Base-by-base conservation (phyloP, 192 early-diverging fungal genomes). In the Entomortierella chlamydospora region DNA sequence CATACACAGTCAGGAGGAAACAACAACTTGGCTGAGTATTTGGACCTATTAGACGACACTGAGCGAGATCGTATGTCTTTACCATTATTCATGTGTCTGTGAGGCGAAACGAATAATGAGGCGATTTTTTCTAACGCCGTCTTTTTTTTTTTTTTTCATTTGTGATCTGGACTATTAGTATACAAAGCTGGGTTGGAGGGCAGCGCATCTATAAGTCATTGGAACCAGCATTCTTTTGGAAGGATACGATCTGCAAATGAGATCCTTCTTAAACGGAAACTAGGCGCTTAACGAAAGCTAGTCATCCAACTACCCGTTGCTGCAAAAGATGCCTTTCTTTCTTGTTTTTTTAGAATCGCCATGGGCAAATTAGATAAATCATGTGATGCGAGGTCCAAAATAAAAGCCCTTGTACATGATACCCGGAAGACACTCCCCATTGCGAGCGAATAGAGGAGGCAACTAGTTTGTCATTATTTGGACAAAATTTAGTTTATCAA, bases 31-130 rank as follows among this genome's bases (percentile, higher is more conserved):
- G 68, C 84, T 1, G 83, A 87, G 34, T 85, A 83, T 45, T 34
- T 82, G 20, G 71, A 82, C 22, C 73, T 60, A 15, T 57, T 87
- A 30, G 86, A 87, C 50, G 86, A 87, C n/a, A 87, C 86, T 4
- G 86, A 87, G 49, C 70, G 79, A 68, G 81, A 84, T 62, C 41
- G 85, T 83, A 83, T 41, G 43, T 31, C 1, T 12, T 13, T 70
- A 23, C 41, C 7, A 26, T 31, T 49, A 25, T 28, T 26, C 4
- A 15, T 23, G 10, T 26, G 1, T 2, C 3, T 12, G 17, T 43
- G 6, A n/a, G n/a, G n/a, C n/a, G n/a, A n/a, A n/a, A n/a, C n/a
- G n/a, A n/a, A n/a, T n/a, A n/a, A n/a, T n/a, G n/a, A n/a, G n/a
- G n/a, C n/a, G 34, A 34, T 31, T 15, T 7, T 39, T 2, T 28